Base-by-base conservation (phyloP, 371 early-diverging fungal species). In the Syncephalastrum contaminatum region DNA sequence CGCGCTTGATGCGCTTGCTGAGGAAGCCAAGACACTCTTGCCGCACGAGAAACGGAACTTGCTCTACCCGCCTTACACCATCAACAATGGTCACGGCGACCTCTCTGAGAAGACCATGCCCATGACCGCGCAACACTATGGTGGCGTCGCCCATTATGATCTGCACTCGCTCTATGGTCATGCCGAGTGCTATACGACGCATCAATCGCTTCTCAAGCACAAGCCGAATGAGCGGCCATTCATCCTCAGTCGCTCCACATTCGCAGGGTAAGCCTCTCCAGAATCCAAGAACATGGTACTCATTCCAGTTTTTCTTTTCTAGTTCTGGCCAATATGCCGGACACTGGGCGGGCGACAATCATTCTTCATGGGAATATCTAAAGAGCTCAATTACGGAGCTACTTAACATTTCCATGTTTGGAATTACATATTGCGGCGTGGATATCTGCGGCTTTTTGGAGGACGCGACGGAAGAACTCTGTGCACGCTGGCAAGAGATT, bases 371-470 rank as follows among this genome's bases (percentile, higher is more conserved):
- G 79, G 61, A 59, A 7, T 76, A 86, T 45, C 62, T 89, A 54
- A 70, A 69, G 52, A 71, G 54, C n/a, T 85, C 84, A 0, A 67
- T 87, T 19, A 66, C 86, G 8, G 83, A 73, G 53, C 54, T 88
- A n/a, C 59, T 89, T 16, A 84, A 74, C 56, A 80, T 87, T 66
- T 83, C 84, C 56, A 57, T 88, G 54, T 86, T 84, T 57, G 90
- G 90, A 40, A 77, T 89, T 43, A 74, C 80, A 18, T 80, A 83
- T 66, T 70, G 74, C 25, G 90, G 90, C 8, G 83, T 87, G 24
- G 90, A 89, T 61, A 78, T 89, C 47, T 85, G 90, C 42, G 90
- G 90, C 20, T 89, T 89, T 65, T 75, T 80, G 48, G 72, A 63
- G 7, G 67, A 80, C 24, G 70, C 88, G 2, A 72, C 75, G 10